Evolutionary conservation across 2,329 filamentous ascomycete genomes (phyloP).

Genomic region (Talaromyces sp.): DNA sequence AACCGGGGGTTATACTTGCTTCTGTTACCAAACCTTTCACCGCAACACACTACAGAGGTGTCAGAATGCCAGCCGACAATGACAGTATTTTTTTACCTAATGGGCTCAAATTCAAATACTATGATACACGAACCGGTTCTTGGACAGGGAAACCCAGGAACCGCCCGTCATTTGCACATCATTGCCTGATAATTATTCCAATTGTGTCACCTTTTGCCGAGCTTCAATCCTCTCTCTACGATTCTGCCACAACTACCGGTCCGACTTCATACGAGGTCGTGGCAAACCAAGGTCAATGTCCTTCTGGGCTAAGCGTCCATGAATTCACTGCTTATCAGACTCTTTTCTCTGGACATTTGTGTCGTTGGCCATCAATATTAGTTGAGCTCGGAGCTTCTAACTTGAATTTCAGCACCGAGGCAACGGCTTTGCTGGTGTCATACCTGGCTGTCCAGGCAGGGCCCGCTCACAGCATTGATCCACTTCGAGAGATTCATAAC

Average conservation of each 20-base stretch:
- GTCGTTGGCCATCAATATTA: slow-evolving; percentile 46
- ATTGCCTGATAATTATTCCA: background rate
- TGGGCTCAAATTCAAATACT: background rate
- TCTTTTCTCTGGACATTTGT: slow-evolving; percentile 38
- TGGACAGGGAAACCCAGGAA: background rate
- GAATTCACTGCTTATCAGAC: slow-evolving; percentile 46
- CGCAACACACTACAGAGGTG: slow-evolving; percentile 43
- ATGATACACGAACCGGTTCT: background rate
- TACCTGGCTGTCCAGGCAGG: slow-evolving; percentile 54
- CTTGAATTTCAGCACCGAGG: slow-evolving; percentile 56
- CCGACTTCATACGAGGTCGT: slow-evolving; percentile 49
- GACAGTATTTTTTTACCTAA: slow-evolving; percentile 43
- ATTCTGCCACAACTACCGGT: slow-evolving; percentile 23
- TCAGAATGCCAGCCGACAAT: slow-evolving; percentile 36
- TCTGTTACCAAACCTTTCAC: slow-evolving; percentile 44
- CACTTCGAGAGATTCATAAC: slow-evolving; percentile 44
- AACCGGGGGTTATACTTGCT: slow-evolving; percentile 22
- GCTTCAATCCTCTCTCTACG: slow-evolving; percentile 10
- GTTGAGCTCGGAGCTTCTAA: slow-evolving; percentile 48
- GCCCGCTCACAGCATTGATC: slow-evolving; percentile 30
- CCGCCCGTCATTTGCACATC: background rate
- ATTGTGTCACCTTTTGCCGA: background rate
- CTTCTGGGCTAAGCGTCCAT: slow-evolving; percentile 38
- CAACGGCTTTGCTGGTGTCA: slow-evolving; percentile 45
- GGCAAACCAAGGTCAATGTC: slow-evolving; percentile 43